These are phyloP conservation scores for Pyronema omphalodes DNA, from an alignment of 495 filamentous ascomycete species.

Conservation along the genomic window DNA sequence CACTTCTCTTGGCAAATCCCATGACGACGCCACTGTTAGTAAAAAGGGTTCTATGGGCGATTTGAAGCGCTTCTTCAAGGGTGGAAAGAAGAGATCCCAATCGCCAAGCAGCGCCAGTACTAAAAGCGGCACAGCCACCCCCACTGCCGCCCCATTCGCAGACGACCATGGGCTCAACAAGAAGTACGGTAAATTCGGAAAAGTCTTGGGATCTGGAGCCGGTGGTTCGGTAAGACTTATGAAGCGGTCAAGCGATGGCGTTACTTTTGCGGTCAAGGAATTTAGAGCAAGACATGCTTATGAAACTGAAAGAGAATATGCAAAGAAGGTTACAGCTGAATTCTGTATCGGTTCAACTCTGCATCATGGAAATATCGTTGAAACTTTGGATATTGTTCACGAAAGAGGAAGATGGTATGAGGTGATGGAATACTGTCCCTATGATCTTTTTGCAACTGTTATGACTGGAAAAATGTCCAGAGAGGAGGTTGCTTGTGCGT, in stretches of 20 bases:
- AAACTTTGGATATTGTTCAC: constrained; percentile 90
- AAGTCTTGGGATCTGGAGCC: constrained; percentile 81
- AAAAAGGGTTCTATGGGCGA: constrained; percentile 81
- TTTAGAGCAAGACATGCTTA: constrained; percentile 86
- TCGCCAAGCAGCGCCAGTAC: constrained; percentile 48
- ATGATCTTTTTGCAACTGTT: constrained; percentile 89
- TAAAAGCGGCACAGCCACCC: constrained; percentile 41
- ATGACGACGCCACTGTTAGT: constrained; percentile 32
- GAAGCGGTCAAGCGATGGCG: constrained; percentile 74
- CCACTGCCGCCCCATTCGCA: constrained; percentile 57
- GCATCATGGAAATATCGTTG: constrained; percentile 96
- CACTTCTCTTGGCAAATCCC: constrained; percentile 26
- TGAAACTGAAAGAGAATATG: constrained; percentile 84
- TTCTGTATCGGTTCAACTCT: constrained; percentile 96
- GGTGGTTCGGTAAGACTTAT: constrained; percentile 89
- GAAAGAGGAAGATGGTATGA: constrained; percentile 95
- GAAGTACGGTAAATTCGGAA: constrained; percentile 90
- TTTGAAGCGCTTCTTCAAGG: constrained; percentile 78
- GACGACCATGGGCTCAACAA: constrained; percentile 81
- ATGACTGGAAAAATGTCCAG: constrained; percentile 98
- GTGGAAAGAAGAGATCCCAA: constrained; percentile 42
- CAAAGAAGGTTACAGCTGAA: constrained; percentile 98
- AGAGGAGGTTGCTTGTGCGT: constrained; percentile 76
- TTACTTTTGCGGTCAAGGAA: constrained; percentile 94
- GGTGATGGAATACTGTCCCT: constrained; percentile 99